Percentiles rank a stretch among this genome's conserved stretches.
Evolutionary conservation across 2,329 filamentous ascomycete species (phyloP).

Genomic region (Fusarium sulawesiense): DNA sequence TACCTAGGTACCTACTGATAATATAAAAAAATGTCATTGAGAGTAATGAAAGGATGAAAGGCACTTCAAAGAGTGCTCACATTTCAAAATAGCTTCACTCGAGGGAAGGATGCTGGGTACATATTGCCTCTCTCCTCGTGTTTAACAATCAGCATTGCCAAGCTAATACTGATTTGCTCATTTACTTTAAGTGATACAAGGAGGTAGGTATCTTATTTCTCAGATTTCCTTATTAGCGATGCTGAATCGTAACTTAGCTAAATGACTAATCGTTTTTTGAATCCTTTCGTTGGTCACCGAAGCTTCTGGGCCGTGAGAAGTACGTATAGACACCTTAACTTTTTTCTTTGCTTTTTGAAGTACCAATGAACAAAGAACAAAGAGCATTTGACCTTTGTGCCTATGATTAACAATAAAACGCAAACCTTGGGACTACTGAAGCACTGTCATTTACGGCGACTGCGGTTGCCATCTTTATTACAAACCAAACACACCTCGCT

Average conservation of each 20-base stretch:
- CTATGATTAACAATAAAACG: constrained; percentile 10
- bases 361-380: constrained; percentile 14
- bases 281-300: constrained; percentile 20
- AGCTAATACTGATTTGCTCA: neutral
- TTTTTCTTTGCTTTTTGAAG: neutral
- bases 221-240: neutral
- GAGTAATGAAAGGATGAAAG: neutral
- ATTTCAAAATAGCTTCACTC: constrained; percentile 16
- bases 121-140: neutral
- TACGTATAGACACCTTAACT: constrained; percentile 2
- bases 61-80: neutral
- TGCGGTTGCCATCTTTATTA: constrained; percentile 7
- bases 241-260: neutral
- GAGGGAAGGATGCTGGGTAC: neutral
- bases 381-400: neutral
- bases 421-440: neutral
- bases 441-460: neutral
- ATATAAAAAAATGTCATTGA: constrained; percentile 8
- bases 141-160: neutral
- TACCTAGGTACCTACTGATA: neutral
- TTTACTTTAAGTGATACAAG: neutral
- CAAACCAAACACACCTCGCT: constrained; percentile 12
- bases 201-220: neutral
- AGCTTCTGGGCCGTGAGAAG: constrained; percentile 37
- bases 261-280: constrained; percentile 29